Evolutionary conservation across 2,329 filamentous ascomycete genomes (phyloP).

Genomic region (Teratosphaeria viscida): DNA sequence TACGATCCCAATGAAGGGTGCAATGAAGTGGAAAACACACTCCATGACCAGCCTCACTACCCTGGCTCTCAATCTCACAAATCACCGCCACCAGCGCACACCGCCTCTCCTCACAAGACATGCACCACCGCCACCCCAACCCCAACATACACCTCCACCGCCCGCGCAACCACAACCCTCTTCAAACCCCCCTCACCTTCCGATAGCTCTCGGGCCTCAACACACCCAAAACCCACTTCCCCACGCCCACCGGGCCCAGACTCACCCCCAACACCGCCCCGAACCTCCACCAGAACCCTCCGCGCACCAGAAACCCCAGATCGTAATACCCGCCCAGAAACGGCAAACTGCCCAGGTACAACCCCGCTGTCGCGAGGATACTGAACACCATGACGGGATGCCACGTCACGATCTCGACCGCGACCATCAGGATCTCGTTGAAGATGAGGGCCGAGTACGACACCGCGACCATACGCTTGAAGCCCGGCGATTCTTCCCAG

Average conservation of each 20-base stretch:
- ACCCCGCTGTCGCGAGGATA: conserved; percentile 68
- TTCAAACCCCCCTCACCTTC: conserved; percentile 52
- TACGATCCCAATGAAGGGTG: no score
- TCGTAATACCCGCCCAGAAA: conserved; percentile 89
- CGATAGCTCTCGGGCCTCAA: conserved; percentile 89
- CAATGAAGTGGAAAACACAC: no score
- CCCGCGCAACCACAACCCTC: conserved; percentile 38
- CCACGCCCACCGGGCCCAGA: conserved; percentile 75
- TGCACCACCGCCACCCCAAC: background rate
- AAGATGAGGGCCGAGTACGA: conserved; percentile 85
- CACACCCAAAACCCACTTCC: conserved; percentile 71
- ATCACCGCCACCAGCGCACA: background rate
- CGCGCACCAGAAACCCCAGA: conserved; percentile 62
- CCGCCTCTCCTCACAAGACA: no score
- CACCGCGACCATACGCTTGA: conserved; percentile 65
- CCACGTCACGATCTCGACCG: conserved; percentile 93
- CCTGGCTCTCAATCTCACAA: no score
- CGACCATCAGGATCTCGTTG: conserved; percentile 96
- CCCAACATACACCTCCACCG: background rate
- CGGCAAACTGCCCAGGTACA: conserved; percentile 76
- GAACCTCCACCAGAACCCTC: conserved; percentile 83
- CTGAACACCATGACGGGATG: conserved; percentile 82
- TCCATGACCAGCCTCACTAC: no score
- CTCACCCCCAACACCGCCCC: conserved; percentile 68
- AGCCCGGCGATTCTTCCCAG: conserved; percentile 9